Conservation (phyloP, 768 basidiomycete species). For the Leccinum imitatum region DNA sequence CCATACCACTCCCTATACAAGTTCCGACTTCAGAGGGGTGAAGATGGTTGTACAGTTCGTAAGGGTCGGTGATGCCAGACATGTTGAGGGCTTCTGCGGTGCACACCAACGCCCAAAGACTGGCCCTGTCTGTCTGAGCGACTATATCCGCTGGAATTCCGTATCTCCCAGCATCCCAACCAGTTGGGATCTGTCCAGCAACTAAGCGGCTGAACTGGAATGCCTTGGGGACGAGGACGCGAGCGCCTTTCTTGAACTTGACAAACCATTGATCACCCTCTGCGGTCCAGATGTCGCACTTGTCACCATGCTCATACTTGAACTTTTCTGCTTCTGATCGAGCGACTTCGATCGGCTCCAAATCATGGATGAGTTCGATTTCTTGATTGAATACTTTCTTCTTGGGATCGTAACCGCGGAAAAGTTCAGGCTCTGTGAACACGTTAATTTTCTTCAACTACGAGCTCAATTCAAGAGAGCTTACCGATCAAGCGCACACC, state of each 20-base stretch:
- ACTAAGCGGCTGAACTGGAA: constrained; percentile 93
- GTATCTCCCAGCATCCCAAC: constrained; percentile 95
- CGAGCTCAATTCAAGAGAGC: constrained; percentile 20
- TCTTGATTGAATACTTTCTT: constrained; percentile 98
- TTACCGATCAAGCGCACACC: constrained; percentile 93
- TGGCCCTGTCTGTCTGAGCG: constrained; percentile 88
- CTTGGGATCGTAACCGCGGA: constrained; percentile 97
- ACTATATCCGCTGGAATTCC: constrained; percentile 97
- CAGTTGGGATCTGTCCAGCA: constrained; percentile 94
- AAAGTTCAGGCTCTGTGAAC: constrained; percentile 85
- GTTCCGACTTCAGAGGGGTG: constrained; percentile 98
- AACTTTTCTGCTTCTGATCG: constrained; percentile 91
- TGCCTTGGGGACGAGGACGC: constrained; percentile 90
- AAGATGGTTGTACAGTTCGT: constrained; percentile 94
- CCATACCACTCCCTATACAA: constrained; percentile 95
- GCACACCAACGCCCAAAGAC: constrained; percentile 93
- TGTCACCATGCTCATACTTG: constrained; percentile 95
- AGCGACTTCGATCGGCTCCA: constrained; percentile 93
- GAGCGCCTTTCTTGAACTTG: constrained; percentile 98
- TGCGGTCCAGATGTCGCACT: constrained; percentile 92
- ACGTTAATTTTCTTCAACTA: constrained; percentile 12
- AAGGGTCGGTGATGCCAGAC: constrained; percentile 97
- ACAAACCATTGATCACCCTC: constrained; percentile 96
- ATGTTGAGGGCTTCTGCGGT: constrained; percentile 95
- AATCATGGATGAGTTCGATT: constrained; percentile 92